Conservation (phyloP, 306 rosid species). For the Neltuma alba region DNA sequence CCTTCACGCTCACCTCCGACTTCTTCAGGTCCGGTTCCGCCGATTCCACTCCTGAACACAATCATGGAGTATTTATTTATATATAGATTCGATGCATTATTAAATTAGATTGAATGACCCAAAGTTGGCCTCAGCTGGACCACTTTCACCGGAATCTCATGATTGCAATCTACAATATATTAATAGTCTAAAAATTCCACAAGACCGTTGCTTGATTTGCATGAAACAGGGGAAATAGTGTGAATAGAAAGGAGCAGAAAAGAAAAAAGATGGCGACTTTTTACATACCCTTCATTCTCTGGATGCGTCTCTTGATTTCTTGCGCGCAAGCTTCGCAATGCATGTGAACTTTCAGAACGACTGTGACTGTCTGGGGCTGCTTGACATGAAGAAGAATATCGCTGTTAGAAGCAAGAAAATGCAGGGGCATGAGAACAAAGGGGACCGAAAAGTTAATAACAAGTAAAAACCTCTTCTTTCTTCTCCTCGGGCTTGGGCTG, state of each 20-base stretch:
- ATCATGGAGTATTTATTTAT: conserved; percentile 21
- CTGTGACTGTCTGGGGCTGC: conserved; percentile 56
- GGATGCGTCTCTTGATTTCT: conserved; percentile 82
- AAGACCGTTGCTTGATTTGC: conserved; percentile 38
- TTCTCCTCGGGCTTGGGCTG: conserved; percentile 73
- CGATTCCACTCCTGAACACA: conserved; percentile 69
- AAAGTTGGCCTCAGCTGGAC: conserved; percentile 33
- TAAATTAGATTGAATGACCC: not conserved
- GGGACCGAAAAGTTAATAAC: not conserved
- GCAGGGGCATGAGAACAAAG: not conserved
- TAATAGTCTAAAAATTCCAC: conserved; percentile 4
- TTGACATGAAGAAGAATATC: not conserved
- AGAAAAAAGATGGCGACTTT: not conserved
- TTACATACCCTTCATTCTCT: conserved; percentile 66
- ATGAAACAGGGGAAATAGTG: not conserved
- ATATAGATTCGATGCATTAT: not conserved
- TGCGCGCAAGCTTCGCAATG: conserved; percentile 91
- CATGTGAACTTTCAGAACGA: conserved; percentile 78
- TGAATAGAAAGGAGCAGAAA: not conserved
- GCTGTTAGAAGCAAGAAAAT: not conserved
- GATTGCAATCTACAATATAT: conserved; percentile 5
- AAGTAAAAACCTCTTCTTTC: conserved; percentile 69
- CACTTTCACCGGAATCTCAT: conserved; percentile 22
- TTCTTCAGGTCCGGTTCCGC: conserved; percentile 84
- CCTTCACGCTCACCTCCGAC: conserved; percentile 82